Evolutionary conservation across 176 grass and related monocot genomes (phyloP).

Genomic region (Oryza rufipogon): DNA sequence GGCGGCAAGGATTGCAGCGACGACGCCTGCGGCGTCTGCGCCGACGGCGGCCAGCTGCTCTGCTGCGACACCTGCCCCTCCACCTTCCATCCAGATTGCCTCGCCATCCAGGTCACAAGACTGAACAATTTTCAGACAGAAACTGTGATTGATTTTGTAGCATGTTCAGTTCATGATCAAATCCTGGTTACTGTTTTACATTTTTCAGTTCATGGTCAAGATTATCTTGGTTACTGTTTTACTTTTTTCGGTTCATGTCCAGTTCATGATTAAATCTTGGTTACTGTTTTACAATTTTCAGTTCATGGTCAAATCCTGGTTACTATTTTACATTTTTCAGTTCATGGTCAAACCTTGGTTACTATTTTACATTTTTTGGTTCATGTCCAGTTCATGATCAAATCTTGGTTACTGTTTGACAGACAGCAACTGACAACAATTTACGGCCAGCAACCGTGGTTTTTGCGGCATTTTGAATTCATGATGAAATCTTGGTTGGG

Average conservation of each 20-base stretch:
- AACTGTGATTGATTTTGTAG: background rate
- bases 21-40: conserved; percentile 86
- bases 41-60: conserved; percentile 69
- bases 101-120: conserved; percentile 50
- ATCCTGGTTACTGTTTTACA: background rate
- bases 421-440: background rate
- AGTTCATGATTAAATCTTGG: too few relatives aligned
- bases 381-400: too few relatives aligned
- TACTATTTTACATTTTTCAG: too few relatives aligned
- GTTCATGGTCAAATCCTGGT: too few relatives aligned
- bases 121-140: background rate
- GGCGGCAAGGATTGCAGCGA: conserved; percentile 62
- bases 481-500: background rate
- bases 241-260: too few relatives aligned
- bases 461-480: background rate
- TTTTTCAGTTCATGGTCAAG: too few relatives aligned
- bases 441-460: background rate
- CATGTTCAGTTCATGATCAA: background rate
- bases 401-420: too few relatives aligned
- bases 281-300: too few relatives aligned
- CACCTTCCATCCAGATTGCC: conserved; percentile 80
- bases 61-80: conserved; percentile 85
- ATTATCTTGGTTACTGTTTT: too few relatives aligned
- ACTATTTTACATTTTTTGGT: too few relatives aligned
- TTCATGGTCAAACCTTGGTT: too few relatives aligned